Percentiles rank a stretch among this genome's conserved stretches.
Conservation (phyloP, 768 basidiomycete species). For the Suillus subaureus region DNA sequence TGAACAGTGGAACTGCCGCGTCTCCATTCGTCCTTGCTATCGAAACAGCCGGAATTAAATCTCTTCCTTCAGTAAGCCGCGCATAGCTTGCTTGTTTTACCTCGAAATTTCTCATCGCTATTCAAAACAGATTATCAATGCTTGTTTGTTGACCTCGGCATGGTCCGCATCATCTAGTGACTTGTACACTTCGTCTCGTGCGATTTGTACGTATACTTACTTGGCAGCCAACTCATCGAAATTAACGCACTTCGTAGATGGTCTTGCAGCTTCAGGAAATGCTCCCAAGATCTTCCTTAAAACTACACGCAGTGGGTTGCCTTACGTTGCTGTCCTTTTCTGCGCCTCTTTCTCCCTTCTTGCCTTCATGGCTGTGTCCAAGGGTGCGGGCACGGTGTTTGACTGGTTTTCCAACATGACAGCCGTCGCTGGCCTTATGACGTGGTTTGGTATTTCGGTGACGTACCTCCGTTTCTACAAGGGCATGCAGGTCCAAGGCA, state of each 20-base stretch:
- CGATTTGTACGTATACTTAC: slow-evolving; percentile 60
- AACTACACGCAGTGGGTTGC: slow-evolving; percentile 74
- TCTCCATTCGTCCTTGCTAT: slow-evolving; percentile 95
- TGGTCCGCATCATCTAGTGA: slow-evolving; percentile 93
- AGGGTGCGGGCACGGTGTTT: slow-evolving; percentile 74
- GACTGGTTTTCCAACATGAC: slow-evolving; percentile 81
- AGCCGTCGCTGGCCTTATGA: slow-evolving; percentile 63
- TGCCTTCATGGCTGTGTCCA: slow-evolving; percentile 78
- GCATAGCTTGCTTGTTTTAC: slow-evolving; percentile 17
- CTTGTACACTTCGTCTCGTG: slow-evolving; percentile 88
- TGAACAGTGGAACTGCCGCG: slow-evolving; percentile 58
- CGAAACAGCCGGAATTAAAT: slow-evolving; percentile 80
- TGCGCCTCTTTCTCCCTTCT: slow-evolving; percentile 66
- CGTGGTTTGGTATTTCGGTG: slow-evolving; percentile 78
- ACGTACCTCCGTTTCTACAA: slow-evolving; percentile 83
- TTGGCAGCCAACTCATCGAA: neutral
- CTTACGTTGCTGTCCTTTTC: slow-evolving; percentile 68
- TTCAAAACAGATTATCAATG: slow-evolving; percentile 66
- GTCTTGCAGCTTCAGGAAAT: slow-evolving; percentile 76
- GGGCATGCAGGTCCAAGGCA: slow-evolving; percentile 80
- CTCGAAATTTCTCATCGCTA: neutral
- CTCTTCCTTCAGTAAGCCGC: slow-evolving; percentile 66
- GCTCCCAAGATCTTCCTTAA: slow-evolving; percentile 79
- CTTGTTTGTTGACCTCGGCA: slow-evolving; percentile 82
- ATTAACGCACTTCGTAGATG: slow-evolving; percentile 49